Evolutionary conservation across 2,329 filamentous ascomycete species (phyloP).

Genomic region (Sporothrix mexicana): DNA sequence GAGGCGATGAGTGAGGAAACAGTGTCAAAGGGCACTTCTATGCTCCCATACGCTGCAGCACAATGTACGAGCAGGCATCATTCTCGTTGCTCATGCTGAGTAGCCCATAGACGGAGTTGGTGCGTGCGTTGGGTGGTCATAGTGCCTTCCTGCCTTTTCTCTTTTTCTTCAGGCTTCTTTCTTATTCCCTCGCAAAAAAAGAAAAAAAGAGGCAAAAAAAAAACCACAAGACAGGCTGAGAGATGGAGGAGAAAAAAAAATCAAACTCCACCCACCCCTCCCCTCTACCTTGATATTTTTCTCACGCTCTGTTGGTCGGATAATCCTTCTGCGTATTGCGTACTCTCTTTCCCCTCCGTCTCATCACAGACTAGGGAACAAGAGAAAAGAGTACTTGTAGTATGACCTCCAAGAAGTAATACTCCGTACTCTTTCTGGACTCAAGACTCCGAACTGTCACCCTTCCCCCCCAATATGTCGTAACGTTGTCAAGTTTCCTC

Average conservation of each 20-base stretch:
- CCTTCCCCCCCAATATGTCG: neutral
- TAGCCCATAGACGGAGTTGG: neutral
- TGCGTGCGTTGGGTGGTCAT: slow-evolving; percentile 5
- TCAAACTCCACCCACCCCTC: slow-evolving; percentile 8
- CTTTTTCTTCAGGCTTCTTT: neutral
- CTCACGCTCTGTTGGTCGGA: neutral
- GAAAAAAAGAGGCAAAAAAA: neutral
- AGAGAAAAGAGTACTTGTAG: no score
- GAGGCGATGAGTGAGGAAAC: neutral
- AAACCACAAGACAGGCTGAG: no score
- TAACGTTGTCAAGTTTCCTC: neutral
- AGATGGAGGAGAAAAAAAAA: neutral
- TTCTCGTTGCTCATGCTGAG: neutral
- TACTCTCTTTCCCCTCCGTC: neutral
- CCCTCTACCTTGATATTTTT: neutral
- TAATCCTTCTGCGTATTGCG: slow-evolving; percentile 15
- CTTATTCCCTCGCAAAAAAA: slow-evolving; percentile 6
- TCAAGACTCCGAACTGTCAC: neutral
- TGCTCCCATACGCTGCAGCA: neutral
- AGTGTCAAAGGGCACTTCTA: neutral
- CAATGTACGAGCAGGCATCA: neutral
- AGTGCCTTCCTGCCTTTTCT: neutral
- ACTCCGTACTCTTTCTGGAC: neutral
- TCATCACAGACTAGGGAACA: neutral
- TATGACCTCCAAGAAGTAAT: no score